Percentiles rank a stretch among this genome's conserved stretches.
These are phyloP conservation scores for Sclerospora graminicola DNA, from an alignment of 352 stramenopile species.

Conservation along the genomic window DNA sequence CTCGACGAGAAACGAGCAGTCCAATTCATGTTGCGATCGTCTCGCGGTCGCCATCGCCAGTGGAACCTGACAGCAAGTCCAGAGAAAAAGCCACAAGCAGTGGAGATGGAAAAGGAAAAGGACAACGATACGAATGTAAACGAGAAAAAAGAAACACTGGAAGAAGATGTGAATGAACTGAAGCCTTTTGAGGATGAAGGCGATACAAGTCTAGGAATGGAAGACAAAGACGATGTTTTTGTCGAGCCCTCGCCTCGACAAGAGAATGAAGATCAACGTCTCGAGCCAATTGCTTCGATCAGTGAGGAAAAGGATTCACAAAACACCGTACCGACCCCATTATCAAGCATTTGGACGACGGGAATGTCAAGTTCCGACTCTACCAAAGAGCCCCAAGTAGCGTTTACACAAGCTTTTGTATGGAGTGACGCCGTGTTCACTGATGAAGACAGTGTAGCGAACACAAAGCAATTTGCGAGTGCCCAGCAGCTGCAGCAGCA, in stretches of 20 bases:
- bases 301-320: constrained; percentile 1
- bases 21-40: constrained; percentile 12
- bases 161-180: not conserved
- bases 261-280: not conserved
- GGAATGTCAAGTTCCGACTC: constrained; percentile 2
- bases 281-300: not conserved
- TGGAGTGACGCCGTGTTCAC: constrained; percentile 64
- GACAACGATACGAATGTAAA: constrained; percentile 2
- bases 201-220: not conserved
- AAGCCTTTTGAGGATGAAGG: constrained; percentile 5
- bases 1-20: constrained; percentile 4
- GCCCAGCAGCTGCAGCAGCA: constrained; percentile 13
- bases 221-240: constrained; percentile 4
- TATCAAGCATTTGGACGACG: constrained; percentile 49
- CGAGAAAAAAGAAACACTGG: constrained; percentile 8
- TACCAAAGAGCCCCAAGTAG: no score
- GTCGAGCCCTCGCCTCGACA: not conserved
- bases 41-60: constrained; percentile 15
- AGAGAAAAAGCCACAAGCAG: constrained; percentile 8
- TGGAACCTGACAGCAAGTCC: constrained; percentile 21
- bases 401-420: constrained; percentile 37
- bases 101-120: not conserved
- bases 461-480: constrained; percentile 7
- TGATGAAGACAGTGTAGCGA: constrained; percentile 23
- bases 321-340: constrained; percentile 18